Percentiles rank a stretch among this genome's conserved stretches.
phyloP scores from a whole-genome alignment of 495 filamentous ascomycete species.

The Neurospora hispaniola region DNA sequence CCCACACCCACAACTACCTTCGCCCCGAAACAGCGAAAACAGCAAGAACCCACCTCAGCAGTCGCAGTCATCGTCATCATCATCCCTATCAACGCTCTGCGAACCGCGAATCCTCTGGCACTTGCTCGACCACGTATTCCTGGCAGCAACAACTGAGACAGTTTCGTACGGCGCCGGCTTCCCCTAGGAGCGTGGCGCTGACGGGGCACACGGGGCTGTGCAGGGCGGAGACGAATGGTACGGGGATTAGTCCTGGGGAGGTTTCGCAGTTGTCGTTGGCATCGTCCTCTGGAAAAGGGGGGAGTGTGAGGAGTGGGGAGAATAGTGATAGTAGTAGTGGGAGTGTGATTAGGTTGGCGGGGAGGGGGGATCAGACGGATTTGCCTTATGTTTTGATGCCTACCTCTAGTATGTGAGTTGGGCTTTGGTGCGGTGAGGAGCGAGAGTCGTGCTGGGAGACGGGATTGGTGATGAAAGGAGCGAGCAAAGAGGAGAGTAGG shows the following conservation, averaged over 20 bases:
- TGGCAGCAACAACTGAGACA: slow-evolving; percentile 15
- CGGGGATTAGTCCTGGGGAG: not conserved
- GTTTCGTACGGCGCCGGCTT: slow-evolving; percentile 42
- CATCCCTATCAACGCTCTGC: not conserved
- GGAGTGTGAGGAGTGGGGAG: not conserved
- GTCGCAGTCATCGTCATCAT: not conserved
- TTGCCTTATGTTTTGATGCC: slow-evolving; percentile 34
- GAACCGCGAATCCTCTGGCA: not conserved
- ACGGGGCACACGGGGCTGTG: not conserved
- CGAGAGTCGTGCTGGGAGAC: not conserved
- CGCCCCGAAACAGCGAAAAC: slow-evolving; percentile 7
- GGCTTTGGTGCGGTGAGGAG: not conserved
- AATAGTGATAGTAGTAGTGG: slow-evolving; percentile 12
- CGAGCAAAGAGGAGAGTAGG: too few species aligned
- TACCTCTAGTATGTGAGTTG: not conserved
- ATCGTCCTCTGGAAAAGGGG: slow-evolving; percentile 14
- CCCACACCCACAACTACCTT: not conserved
- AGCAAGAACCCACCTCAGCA: not conserved
- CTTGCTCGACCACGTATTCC: not conserved
- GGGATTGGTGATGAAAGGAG: not conserved
- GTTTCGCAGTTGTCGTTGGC: not conserved
- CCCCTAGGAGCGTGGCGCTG: slow-evolving; percentile 32
- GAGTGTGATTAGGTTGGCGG: slow-evolving; percentile 31
- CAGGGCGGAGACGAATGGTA: not conserved
- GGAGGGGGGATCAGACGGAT: slow-evolving; percentile 22